Evolutionary conservation across 805 yeast genomes (phyloP), one percentile per base, ranked within the genome.

Genomic region (Wickerhamomyces bisporus): DNA sequence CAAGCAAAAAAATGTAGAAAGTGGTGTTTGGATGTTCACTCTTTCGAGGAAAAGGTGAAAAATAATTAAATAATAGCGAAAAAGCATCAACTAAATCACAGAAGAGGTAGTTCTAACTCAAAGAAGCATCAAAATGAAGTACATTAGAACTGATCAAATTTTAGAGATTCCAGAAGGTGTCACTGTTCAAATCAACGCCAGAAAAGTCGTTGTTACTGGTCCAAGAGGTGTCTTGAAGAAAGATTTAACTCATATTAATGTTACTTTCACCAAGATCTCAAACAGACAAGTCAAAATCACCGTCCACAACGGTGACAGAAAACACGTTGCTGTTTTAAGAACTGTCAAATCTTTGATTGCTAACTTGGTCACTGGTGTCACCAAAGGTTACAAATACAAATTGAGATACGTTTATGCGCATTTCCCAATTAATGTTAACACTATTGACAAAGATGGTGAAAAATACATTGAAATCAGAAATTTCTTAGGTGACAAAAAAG

Each of bases 321-420:
- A 91, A 84, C 98, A 93, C 76, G 98, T 93, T 70, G 99, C 99
- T 69, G 85, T 96, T 65, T 79, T 93, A 70, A 89, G 98, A 81
- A 91, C 98, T 49, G 98, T 93, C 71, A 89, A 87, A 77, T 86
- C 98, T 53, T 76, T 93, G 68, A 78, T 93, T 62, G 66, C 86
- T 66, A 93, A 93, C 86, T 73, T 93, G 81, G 71, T 93, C 74
- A 86, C 85, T 57, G 99, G 99, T 85, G 98, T 93, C 68, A 93
- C 98, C 70, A 81, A 81, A 78, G 98, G 98, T 73, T 91, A 75
- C 95, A 81, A 86, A 76, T 93, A 93, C 93, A 93, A 93, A 86
- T 84, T 93, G 97, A 88, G 98, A 81, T 89, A 87, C 72, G 98
- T 93, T 53, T 94, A 91, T 69, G 99, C 98, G 82, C 98, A 93